A percentile compares a stretch with the other conserved stretches of the same genome.
Evolutionary conservation across 306 rosid genomes (phyloP).

Genomic region (Dicorynia guianensis): DNA sequence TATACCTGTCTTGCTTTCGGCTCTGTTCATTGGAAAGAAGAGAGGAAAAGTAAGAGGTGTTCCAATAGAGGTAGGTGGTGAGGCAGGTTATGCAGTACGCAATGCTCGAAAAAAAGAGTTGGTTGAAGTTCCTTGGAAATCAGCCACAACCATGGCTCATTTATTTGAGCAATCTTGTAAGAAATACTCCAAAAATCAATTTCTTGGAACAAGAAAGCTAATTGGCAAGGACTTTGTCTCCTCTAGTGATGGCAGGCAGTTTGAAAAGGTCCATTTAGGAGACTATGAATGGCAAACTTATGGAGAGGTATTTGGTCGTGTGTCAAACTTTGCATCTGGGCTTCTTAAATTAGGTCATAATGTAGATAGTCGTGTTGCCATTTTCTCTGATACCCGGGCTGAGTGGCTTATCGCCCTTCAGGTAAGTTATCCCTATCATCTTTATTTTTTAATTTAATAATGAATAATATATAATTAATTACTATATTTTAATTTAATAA

Average conservation of each 20-base stretch:
- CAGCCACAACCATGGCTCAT: slow-evolving; percentile 84
- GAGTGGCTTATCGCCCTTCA: slow-evolving; percentile 93
- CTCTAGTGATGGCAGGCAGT: slow-evolving; percentile 75
- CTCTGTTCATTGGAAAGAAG: slow-evolving; percentile 63
- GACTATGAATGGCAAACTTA: slow-evolving; percentile 87
- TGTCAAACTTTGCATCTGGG: slow-evolving; percentile 86
- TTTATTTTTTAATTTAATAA: too few relatives aligned
- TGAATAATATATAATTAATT: too few relatives aligned
- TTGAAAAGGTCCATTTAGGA: slow-evolving; percentile 85
- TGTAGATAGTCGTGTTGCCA: slow-evolving; percentile 72
- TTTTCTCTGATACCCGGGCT: slow-evolving; percentile 77
- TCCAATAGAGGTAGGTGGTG: slow-evolving; percentile 70
- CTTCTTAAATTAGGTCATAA: slow-evolving; percentile 73
- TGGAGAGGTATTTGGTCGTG: slow-evolving; percentile 68
- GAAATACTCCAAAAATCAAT: slow-evolving; percentile 54
- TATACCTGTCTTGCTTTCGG: slow-evolving; percentile 56
- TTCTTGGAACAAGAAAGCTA: slow-evolving; percentile 80
- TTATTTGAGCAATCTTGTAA: slow-evolving; percentile 85
- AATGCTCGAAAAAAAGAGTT: slow-evolving; percentile 62
- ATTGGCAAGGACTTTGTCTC: slow-evolving; percentile 66
- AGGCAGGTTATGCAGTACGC: slow-evolving; percentile 75
- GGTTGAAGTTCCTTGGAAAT: slow-evolving; percentile 77
- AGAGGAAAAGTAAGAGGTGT: slow-evolving; percentile 79
- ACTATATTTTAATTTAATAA: too few relatives aligned
- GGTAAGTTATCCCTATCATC: slow-evolving; percentile 51